A percentile compares a stretch with the other conserved stretches of the same genome.
These are phyloP conservation scores for Phytopythium cucurbitacearum DNA, from an alignment of 352 stramenopile genomes.

Conservation along the genomic window DNA sequence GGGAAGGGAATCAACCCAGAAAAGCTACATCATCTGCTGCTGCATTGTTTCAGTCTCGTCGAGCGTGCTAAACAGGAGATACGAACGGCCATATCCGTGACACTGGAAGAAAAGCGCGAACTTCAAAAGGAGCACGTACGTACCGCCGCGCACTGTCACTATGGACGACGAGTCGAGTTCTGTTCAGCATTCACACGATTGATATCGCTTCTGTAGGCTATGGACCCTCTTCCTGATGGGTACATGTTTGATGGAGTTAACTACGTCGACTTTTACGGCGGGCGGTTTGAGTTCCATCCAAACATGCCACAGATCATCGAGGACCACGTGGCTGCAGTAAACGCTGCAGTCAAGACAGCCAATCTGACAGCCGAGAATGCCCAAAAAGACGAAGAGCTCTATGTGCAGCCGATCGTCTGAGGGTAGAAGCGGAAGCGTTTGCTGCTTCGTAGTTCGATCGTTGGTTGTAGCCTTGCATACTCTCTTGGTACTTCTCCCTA, in stretches of 20 bases:
- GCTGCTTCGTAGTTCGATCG: not conserved
- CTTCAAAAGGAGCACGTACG: conserved; percentile 69
- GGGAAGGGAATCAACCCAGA: conserved; percentile 29
- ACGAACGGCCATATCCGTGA: conserved; percentile 35
- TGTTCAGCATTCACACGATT: no score
- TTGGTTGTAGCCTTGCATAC: not conserved
- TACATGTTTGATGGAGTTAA: conserved; percentile 68
- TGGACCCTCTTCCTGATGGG: conserved; percentile 63
- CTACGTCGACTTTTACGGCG: conserved; percentile 74
- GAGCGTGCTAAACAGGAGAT: conserved; percentile 34
- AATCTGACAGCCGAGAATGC: conserved; percentile 41
- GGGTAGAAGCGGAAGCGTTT: not conserved
- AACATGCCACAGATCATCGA: conserved; percentile 67
- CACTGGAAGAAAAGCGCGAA: conserved; percentile 55
- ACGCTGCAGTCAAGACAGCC: conserved; percentile 31
- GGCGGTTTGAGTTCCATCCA: conserved; percentile 70
- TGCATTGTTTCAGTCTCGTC: conserved; percentile 49
- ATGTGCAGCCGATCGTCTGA: conserved; percentile 22
- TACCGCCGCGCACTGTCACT: not conserved
- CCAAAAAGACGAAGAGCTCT: conserved; percentile 36
- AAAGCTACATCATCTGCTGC: conserved; percentile 49
- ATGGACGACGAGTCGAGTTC: no score
- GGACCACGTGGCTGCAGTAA: conserved; percentile 38
- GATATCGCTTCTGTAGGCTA: conserved; percentile 21
- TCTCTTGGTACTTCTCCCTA: not conserved